Conservation (phyloP, 2,329 filamentous ascomycete species). For the Trematosphaeria pertusa region DNA sequence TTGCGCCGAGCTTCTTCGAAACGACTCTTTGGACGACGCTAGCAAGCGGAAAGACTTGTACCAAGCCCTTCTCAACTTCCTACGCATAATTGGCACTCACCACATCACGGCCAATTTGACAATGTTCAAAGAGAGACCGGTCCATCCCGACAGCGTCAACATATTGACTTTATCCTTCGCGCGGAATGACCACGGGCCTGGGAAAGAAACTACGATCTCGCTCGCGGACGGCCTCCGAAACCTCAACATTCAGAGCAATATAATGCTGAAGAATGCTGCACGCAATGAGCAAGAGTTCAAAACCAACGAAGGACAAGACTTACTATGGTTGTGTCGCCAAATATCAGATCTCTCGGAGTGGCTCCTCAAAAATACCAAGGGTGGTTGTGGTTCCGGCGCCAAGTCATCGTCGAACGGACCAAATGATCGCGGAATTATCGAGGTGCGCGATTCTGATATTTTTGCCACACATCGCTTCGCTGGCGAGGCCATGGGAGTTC, state of each 20-base stretch:
- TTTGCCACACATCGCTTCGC: constrained; percentile 32
- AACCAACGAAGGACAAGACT: constrained; percentile 31
- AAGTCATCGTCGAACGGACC: background rate
- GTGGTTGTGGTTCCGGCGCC: background rate
- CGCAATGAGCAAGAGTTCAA: constrained; percentile 23
- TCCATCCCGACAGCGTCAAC: constrained; percentile 44
- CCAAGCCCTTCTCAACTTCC: constrained; percentile 48
- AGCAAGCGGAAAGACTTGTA: constrained; percentile 46
- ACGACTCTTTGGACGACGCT: constrained; percentile 51
- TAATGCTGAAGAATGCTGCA: constrained; percentile 28
- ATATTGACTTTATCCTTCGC: constrained; percentile 46
- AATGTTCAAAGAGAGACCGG: constrained; percentile 42
- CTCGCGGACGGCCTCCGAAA: constrained; percentile 35
- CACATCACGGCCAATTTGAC: constrained; percentile 33
- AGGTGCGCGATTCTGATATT: constrained; percentile 49
- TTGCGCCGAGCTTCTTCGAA: constrained; percentile 48
- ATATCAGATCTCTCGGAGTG: constrained; percentile 37
- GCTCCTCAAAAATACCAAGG: constrained; percentile 21
- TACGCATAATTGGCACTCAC: constrained; percentile 46
- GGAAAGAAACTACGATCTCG: constrained; percentile 23
- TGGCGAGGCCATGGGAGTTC: constrained; percentile 11
- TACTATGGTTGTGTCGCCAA: constrained; percentile 44
- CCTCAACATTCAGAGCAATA: constrained; percentile 29
- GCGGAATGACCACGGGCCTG: background rate
- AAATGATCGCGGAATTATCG: constrained; percentile 29